phyloP scores from a whole-genome alignment of 768 basidiomycete genomes.

The Lentinula detonsa region DNA sequence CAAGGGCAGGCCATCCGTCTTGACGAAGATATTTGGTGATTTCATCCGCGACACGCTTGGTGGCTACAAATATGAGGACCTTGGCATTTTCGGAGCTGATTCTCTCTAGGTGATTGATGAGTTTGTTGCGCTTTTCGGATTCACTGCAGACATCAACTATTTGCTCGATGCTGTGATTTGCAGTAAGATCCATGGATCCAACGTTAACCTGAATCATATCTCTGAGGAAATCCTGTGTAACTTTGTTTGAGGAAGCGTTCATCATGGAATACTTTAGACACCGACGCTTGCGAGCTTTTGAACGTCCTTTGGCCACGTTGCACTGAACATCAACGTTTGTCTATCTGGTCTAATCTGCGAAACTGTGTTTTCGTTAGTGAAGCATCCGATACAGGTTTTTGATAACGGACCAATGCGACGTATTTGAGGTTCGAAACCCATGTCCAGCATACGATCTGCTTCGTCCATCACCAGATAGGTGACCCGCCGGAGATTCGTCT shows the following conservation, averaged over 20 bases:
- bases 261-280: not conserved
- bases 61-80: conserved; percentile 97
- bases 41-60: conserved; percentile 97
- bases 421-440: conserved; percentile 99
- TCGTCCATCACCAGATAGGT: conserved; percentile 99
- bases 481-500: conserved; percentile 92
- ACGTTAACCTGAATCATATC: conserved; percentile 99
- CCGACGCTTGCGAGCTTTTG: conserved; percentile 89
- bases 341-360: conserved; percentile 93
- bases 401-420: conserved; percentile 79
- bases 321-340: conserved; percentile 98
- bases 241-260: not conserved
- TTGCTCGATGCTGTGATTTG: conserved; percentile 97
- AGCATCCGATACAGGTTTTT: not conserved
- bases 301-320: conserved; percentile 99
- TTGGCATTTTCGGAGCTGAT: conserved; percentile 97
- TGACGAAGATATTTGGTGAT: conserved; percentile 96
- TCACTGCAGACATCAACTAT: conserved; percentile 96
- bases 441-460: conserved; percentile 99
- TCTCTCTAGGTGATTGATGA: conserved; percentile 95
- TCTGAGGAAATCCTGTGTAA: conserved; percentile 80
- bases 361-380: not conserved
- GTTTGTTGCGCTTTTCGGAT: conserved; percentile 93
- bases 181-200: conserved; percentile 96
- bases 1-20: conserved; percentile 99